Conservation (phyloP, 192 early-diverging fungal genomes). For the Coemansia sp. region DNA sequence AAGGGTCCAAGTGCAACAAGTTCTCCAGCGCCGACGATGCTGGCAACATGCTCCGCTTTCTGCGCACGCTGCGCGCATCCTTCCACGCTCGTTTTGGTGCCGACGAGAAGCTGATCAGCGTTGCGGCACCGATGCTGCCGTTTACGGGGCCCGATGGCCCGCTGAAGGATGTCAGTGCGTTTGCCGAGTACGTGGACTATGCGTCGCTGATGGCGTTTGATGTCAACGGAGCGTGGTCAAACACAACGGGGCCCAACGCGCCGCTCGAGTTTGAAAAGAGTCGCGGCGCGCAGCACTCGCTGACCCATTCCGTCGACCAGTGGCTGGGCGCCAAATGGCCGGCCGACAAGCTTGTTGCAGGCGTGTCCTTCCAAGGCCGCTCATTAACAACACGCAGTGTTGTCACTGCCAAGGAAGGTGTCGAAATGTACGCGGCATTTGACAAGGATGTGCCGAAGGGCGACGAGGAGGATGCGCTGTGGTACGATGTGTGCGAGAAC, state of each 20-base stretch:
- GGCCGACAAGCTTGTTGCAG: conserved; percentile 61
- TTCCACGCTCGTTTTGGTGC: conserved; percentile 34
- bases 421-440: conserved; percentile 47
- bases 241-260: conserved; percentile 64
- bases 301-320: conserved; percentile 47
- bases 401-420: conserved; percentile 46
- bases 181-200: conserved; percentile 64
- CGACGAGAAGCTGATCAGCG: conserved; percentile 58
- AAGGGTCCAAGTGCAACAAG: conserved; percentile 63
- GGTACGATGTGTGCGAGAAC: conserved; percentile 55
- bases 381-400: conserved; percentile 46
- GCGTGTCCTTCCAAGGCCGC: conserved; percentile 64
- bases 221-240: conserved; percentile 61
- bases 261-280: conserved; percentile 49
- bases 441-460: conserved; percentile 57
- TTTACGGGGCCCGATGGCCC: conserved; percentile 57
- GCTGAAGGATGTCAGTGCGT: conserved; percentile 59
- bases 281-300: conserved; percentile 48
- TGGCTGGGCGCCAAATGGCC: conserved; percentile 68
- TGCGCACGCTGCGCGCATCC: conserved; percentile 45
- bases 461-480: conserved; percentile 51
- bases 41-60: conserved; percentile 42
- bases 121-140: conserved; percentile 65
- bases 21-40: conserved; percentile 38
- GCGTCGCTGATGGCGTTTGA: conserved; percentile 74